Evolutionary conservation across 352 stramenopile genomes (phyloP).

Genomic region (Poterioochromonas sp.): DNA sequence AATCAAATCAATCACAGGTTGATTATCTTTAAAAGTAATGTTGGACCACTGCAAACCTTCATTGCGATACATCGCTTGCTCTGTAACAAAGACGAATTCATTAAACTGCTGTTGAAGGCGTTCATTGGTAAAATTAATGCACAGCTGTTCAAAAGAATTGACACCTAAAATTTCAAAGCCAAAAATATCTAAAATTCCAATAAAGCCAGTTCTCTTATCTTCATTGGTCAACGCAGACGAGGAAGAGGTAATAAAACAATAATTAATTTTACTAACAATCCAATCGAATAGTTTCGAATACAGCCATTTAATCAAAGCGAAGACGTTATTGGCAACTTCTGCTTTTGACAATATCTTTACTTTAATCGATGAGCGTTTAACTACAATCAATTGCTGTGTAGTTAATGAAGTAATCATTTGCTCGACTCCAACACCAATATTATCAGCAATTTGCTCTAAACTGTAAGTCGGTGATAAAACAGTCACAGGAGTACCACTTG

Average conservation of each 20-base stretch:
- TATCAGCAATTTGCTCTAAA: neutral
- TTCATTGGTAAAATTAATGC: constrained; percentile 92
- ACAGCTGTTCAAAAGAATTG: constrained; percentile 85
- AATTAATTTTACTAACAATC: constrained; percentile 55
- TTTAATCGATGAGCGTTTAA: neutral
- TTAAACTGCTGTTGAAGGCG: constrained; percentile 82
- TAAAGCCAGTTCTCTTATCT: neutral
- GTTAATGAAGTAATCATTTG: neutral
- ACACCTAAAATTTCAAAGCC: constrained; percentile 82
- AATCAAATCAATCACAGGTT: constrained; percentile 78
- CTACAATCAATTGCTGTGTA: neutral
- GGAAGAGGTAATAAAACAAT: constrained; percentile 22
- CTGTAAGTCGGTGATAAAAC: neutral
- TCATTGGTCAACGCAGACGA: neutral
- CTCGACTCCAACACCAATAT: neutral
- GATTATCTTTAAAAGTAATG: constrained; percentile 83
- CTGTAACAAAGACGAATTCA: constrained; percentile 85
- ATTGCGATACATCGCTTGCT: constrained; percentile 91
- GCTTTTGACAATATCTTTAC: neutral
- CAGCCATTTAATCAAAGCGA: constrained; percentile 62
- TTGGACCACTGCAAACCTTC: constrained; percentile 84
- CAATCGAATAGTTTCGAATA: constrained; percentile 53
- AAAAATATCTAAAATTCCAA: constrained; percentile 80
- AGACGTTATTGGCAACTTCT: constrained; percentile 51
- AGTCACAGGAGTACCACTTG: neutral